Evolutionary conservation across 352 stramenopile species (phyloP).

Genomic region (Globisporangium spinosum): DNA sequence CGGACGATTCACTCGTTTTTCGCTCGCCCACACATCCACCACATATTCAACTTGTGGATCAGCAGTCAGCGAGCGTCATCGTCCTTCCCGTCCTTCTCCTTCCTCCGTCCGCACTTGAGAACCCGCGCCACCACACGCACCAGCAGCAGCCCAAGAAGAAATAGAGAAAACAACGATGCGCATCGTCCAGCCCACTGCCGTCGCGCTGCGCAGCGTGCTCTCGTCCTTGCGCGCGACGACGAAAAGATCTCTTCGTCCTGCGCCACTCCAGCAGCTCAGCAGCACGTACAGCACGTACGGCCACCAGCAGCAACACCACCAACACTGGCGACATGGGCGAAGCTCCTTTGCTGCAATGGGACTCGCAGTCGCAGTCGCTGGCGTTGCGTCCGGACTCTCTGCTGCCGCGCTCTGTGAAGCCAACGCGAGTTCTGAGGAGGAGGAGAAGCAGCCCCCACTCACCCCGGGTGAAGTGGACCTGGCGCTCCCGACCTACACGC

Average conservation of each 20-base stretch:
- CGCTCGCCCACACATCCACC: not conserved
- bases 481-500: slow-evolving; percentile 57
- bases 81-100: not conserved
- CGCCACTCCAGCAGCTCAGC: slow-evolving; percentile 8
- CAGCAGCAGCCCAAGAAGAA: not conserved
- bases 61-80: not conserved
- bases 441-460: slow-evolving; percentile 2
- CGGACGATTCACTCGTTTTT: not conserved
- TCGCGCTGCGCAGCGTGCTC: slow-evolving; percentile 10
- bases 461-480: slow-evolving; percentile 32
- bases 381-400: not conserved
- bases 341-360: not conserved
- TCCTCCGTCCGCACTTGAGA: not conserved
- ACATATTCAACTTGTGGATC: not conserved
- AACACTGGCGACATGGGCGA: not conserved
- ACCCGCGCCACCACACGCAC: no score
- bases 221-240: not conserved
- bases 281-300: not conserved
- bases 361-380: slow-evolving; percentile 11
- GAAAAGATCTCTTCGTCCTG: slow-evolving; percentile 4
- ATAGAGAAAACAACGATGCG: not conserved
- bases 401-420: slow-evolving; percentile 22
- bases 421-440: not conserved
- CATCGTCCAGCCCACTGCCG: not conserved
- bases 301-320: not conserved